Evolutionary conservation across 169 alveolate genomes (phyloP).

Genomic region (Perkinsus chesapeaki): DNA sequence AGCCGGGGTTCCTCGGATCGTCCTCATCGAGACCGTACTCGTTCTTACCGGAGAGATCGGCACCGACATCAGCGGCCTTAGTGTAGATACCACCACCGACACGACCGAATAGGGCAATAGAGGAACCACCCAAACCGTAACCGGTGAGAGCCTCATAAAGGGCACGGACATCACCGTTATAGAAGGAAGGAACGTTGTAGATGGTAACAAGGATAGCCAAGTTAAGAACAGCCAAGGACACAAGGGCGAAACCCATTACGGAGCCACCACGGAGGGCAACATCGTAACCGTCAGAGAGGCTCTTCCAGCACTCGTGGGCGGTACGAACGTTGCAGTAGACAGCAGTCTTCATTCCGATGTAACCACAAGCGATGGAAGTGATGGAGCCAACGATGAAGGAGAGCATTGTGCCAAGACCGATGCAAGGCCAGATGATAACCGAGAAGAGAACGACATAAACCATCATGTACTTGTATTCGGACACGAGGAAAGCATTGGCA

Average conservation of each 20-base stretch:
- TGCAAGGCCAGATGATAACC: constrained; percentile 27
- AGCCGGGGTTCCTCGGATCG: constrained; percentile 66
- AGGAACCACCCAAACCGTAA: constrained; percentile 65
- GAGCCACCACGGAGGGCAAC: constrained; percentile 60
- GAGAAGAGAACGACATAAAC: constrained; percentile 66
- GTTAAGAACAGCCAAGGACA: constrained; percentile 35
- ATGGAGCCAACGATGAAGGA: constrained; percentile 73
- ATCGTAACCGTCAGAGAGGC: constrained; percentile 46
- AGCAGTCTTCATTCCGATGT: constrained; percentile 59
- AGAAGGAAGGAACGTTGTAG: constrained; percentile 17
- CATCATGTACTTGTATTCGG: constrained; percentile 65
- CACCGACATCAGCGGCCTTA: constrained; percentile 73
- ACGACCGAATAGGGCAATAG: constrained; percentile 63
- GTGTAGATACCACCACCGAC: constrained; percentile 75
- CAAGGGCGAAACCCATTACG: constrained; percentile 58
- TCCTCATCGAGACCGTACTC: constrained; percentile 67
- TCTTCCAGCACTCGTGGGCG: constrained; percentile 48
- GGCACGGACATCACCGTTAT: neutral
- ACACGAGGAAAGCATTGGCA: constrained; percentile 72
- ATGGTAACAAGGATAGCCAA: constrained; percentile 26
- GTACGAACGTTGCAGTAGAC: constrained; percentile 53
- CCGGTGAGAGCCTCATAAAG: constrained; percentile 51
- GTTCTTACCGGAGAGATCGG: constrained; percentile 67
- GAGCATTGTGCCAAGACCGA: constrained; percentile 49
- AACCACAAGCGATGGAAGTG: constrained; percentile 68